Percentiles rank a stretch among this genome's conserved stretches.
Conservation (phyloP, 352 stramenopile genomes). For the Phytophthora ohioensis region DNA sequence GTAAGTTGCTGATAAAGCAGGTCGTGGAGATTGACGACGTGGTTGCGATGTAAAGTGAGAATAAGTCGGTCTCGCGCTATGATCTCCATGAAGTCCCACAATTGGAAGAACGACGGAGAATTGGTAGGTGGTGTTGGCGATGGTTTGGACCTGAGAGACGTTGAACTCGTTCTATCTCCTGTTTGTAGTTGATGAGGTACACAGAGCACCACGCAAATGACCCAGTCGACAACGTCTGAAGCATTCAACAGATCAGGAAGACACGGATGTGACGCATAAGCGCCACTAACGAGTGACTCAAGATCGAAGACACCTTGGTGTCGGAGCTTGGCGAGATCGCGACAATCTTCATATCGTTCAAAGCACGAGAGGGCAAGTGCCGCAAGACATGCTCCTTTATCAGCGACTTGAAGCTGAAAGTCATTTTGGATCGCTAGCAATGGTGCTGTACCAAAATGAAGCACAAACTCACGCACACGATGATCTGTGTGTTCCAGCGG, state of each 20-base stretch:
- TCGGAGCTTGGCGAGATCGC: constrained; percentile 62
- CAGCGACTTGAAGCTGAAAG: constrained; percentile 50
- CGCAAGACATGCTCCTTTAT: constrained; percentile 35
- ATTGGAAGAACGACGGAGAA: constrained; percentile 26
- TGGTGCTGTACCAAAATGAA: constrained; percentile 65
- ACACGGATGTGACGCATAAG: constrained; percentile 35
- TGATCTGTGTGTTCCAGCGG: constrained; percentile 49
- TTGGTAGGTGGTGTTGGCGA: constrained; percentile 1
- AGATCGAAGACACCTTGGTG: constrained; percentile 61
- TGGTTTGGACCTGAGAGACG: constrained; percentile 11
- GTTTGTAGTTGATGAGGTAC: constrained; percentile 50
- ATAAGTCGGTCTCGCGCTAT: constrained; percentile 61
- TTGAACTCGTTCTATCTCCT: constrained; percentile 1
- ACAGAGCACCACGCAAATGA: constrained; percentile 64
- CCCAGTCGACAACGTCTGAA: constrained; percentile 52
- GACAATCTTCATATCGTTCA: constrained; percentile 51
- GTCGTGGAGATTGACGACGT: constrained; percentile 62
- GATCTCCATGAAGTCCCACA: constrained; percentile 71
- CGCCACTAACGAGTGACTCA: constrained; percentile 43
- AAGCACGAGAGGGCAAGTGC: constrained; percentile 68
- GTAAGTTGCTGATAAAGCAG: constrained; percentile 66
- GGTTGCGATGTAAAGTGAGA: constrained; percentile 50
- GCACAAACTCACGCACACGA: constrained; percentile 61
- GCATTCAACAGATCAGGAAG: constrained; percentile 34
- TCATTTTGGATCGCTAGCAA: constrained; percentile 68